Evolutionary conservation across 2,329 filamentous ascomycete genomes (phyloP), one percentile per base, ranked within the genome.

Genomic region (Sclerotinia spermophila): DNA sequence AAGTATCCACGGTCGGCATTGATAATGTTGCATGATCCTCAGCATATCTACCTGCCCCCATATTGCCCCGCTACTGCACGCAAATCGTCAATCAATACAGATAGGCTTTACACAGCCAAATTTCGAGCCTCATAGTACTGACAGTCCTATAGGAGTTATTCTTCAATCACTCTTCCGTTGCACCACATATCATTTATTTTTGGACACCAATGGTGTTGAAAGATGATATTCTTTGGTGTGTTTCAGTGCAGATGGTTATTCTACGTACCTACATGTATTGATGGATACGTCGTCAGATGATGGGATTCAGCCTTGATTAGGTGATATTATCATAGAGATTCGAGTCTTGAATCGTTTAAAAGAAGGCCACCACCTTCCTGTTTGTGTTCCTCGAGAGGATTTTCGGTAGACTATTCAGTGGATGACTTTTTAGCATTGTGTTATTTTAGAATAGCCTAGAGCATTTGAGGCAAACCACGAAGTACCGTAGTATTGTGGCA

Each of bases 61-160:
- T 40, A 19, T 27, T 38, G 2, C 24, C 56, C 35, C 56, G 56
- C 56, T 44, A 48, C 42, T 64, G 60, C 60, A 64, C 42, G 7
- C 17, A 35, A 27, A 67, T 44, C 27, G 21, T 8, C 35, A 44
- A 59, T 67, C 27, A 35, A 8, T 35, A 27, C 6, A n/a, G 40
- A 59, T 55, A 58, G 38, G 55, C 38, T 58, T 40, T 67, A 30
- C 65, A 59, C 38, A 67, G 65, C 65, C 51, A 13, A 38, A 56
- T 13, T 24, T 40, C 27, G 53, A 67, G 27, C 53, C 65, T 67
- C 30, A 45, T n/a, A 6, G 6, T 35, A 19, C 65, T 24, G 42
- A 45, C 27, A 67, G 51, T n/a, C 51, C 51, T 67, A 59, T 59
- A 67, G 65, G 53, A 67, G 33, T 33, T 35, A 59, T 59, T 45